phyloP scores from a whole-genome alignment of 2,329 filamentous ascomycete genomes.

The Decorospora gaudefroyi region DNA sequence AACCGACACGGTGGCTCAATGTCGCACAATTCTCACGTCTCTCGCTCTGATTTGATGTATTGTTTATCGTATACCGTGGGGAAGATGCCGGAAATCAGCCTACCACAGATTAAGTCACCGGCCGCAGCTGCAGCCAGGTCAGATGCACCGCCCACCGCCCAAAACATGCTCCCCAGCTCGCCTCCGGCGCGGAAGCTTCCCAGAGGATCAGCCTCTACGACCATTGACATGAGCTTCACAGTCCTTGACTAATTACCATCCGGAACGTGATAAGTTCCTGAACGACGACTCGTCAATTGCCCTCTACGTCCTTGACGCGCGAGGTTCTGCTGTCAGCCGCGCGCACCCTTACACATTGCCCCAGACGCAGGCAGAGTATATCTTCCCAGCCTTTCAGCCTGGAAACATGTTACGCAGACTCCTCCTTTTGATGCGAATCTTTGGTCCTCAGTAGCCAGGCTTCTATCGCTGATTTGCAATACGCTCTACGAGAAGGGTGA shows the following conservation, averaged over 20 bases:
- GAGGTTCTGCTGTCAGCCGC: conserved; percentile 21
- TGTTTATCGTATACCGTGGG: conserved; percentile 9
- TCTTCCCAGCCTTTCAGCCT: conserved; percentile 20
- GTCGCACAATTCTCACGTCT: conserved; percentile 12
- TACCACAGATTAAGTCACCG: conserved; percentile 22
- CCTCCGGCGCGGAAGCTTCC: conserved; percentile 12
- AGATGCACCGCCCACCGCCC: conserved; percentile 24
- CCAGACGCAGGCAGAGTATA: conserved; percentile 19
- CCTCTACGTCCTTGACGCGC: conserved; percentile 12
- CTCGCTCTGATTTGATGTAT: conserved; percentile 19
- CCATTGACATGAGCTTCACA: conserved; percentile 13
- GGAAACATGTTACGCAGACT: conserved; percentile 2
- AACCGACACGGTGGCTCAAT: conserved; percentile 15
- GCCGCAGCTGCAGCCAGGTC: conserved; percentile 20
- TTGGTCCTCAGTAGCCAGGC: conserved; percentile 5
- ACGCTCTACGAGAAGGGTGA: conserved; percentile 16
- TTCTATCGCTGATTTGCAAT: conserved; percentile 10
- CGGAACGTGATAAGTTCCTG: conserved; percentile 26
- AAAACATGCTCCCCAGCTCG: conserved; percentile 14
- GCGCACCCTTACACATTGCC: conserved; percentile 12
- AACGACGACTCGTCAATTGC: conserved; percentile 25
- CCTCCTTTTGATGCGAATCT: conserved; percentile 6
- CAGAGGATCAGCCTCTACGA: conserved; percentile 18
- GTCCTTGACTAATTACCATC: conserved; percentile 24
- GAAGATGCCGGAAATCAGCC: conserved; percentile 9